Base-by-base conservation (phyloP, 225 moss, liverwort and hornwort genomes). In the Bryum argenteum region DNA sequence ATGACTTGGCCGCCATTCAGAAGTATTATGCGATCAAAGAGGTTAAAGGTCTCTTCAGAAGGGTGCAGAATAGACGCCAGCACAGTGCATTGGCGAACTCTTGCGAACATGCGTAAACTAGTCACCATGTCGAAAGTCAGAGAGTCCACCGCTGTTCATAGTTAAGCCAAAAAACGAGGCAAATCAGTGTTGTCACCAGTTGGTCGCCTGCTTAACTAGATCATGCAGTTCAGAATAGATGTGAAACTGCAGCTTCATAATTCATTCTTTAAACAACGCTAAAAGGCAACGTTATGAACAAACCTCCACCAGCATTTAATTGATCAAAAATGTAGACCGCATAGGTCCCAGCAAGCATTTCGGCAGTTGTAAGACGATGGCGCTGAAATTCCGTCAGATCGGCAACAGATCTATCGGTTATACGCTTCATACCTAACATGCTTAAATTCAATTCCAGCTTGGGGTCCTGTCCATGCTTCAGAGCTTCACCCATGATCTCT, bases 341-440 rank as follows among this genome's bases (percentile, higher is more conserved):
- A 61, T 93, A 93, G 15, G 91, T 91, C 63, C 93, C 93, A 53
- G 91, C 84, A 63, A 81, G 20, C 83, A 86, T 84, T 77, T 93
- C 91, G 61, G 89, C 89, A 16, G 79, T 85, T 41, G 85, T 85
- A 47, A 93, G 59, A 44, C 89, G 76, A 69, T 91, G 93, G 24
- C 70, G 84, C 55, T 91, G 91, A 77, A 80, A 84, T 54, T 67
- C 83, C 38, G 87, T 87, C 66, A 91, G 83, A 59, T 41, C 89
- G 59, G 87, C 93, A 71, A 93, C 89, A 5, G 75, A 82, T 63
- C 67, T 70, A 12, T 82, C 77, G 43, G 80, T 85, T 37, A 89
- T 81, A 66, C 87, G 78, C 54, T 91, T 91, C 12, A 93, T 81
- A 57, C 93, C 89, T 73, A 93, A 9, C 82, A 93, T 89, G 72